phyloP scores from a whole-genome alignment of 805 yeast species.

The Starmerella asiatica region DNA sequence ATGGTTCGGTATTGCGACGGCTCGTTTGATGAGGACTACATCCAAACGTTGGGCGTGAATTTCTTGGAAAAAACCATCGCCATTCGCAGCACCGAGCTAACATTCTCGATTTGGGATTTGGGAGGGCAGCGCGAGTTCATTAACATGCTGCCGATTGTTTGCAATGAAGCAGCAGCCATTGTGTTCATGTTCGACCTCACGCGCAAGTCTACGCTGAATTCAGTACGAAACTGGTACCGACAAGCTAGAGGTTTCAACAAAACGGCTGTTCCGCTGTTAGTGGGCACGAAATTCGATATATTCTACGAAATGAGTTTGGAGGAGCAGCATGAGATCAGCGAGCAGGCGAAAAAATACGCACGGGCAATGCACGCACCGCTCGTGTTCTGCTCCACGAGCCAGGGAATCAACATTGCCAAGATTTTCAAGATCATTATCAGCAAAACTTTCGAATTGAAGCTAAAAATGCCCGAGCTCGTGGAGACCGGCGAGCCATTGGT shows the following conservation, averaged over 20 bases:
- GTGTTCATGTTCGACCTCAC: conserved; percentile 84
- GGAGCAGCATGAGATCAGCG: conserved; percentile 74
- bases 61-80: conserved; percentile 83
- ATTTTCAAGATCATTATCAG: conserved; percentile 82
- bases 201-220: conserved; percentile 67
- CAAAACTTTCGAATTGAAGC: conserved; percentile 74
- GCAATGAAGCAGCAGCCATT: conserved; percentile 83
- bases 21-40: conserved; percentile 77
- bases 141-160: conserved; percentile 87
- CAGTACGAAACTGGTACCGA: conserved; percentile 90
- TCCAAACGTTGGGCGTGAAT: conserved; percentile 89
- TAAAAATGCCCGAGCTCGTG: conserved; percentile 70
- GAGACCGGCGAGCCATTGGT: conserved; percentile 86
- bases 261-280: conserved; percentile 78
- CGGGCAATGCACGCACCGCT: conserved; percentile 75
- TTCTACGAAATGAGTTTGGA: conserved; percentile 65
- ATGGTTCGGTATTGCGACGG: conserved; percentile 98
- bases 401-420: conserved; percentile 84
- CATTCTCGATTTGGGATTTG: conserved; percentile 87
- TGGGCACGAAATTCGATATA: conserved; percentile 87
- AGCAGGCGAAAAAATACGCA: conserved; percentile 72
- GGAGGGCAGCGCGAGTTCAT: conserved; percentile 94
- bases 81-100: conserved; percentile 72
- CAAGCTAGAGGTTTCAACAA: conserved; percentile 81
- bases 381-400: conserved; percentile 80